These are phyloP conservation scores for Neurospora sp. DNA, from an alignment of 495 filamentous ascomycete genomes.

Conservation along the genomic window DNA sequence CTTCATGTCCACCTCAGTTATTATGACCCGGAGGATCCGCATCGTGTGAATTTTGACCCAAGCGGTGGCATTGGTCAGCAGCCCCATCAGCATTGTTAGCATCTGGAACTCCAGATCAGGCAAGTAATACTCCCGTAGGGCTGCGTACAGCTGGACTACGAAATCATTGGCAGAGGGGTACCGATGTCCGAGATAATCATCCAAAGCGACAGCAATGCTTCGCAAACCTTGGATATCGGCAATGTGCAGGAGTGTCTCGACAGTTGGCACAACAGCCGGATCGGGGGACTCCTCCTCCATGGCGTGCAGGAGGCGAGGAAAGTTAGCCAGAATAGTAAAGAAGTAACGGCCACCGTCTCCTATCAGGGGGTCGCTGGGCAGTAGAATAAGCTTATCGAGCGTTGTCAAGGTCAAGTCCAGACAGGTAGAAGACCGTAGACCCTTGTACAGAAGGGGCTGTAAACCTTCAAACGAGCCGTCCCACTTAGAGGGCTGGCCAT, in stretches of 20 bases:
- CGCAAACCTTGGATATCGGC: constrained; percentile 58
- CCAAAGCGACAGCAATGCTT: constrained; percentile 50
- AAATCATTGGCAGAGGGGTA: constrained; percentile 71
- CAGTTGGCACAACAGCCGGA: constrained; percentile 45
- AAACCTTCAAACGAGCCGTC: constrained; percentile 83
- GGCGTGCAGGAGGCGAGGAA: constrained; percentile 75
- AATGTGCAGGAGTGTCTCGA: constrained; percentile 56
- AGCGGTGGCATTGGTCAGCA: constrained; percentile 74
- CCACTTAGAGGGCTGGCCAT: constrained; percentile 77
- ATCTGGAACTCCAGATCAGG: constrained; percentile 75
- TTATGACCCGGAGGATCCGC: constrained; percentile 74
- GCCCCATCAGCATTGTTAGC: constrained; percentile 81
- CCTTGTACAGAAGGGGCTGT: constrained; percentile 79
- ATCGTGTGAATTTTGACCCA: constrained; percentile 92
- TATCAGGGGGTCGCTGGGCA: constrained; percentile 73
- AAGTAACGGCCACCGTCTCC: constrained; percentile 73
- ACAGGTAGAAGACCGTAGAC: constrained; percentile 75
- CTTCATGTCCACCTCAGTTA: constrained; percentile 89
- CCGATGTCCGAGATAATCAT: constrained; percentile 55
- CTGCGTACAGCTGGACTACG: constrained; percentile 59
- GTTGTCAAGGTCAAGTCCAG: constrained; percentile 66
- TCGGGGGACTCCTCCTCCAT: constrained; percentile 58
- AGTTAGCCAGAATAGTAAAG: constrained; percentile 75
- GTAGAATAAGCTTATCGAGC: constrained; percentile 63
- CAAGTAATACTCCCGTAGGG: constrained; percentile 70